These are phyloP conservation scores for Articulospora tetracladia DNA, from an alignment of 495 filamentous ascomycete genomes.

Conservation along the genomic window DNA sequence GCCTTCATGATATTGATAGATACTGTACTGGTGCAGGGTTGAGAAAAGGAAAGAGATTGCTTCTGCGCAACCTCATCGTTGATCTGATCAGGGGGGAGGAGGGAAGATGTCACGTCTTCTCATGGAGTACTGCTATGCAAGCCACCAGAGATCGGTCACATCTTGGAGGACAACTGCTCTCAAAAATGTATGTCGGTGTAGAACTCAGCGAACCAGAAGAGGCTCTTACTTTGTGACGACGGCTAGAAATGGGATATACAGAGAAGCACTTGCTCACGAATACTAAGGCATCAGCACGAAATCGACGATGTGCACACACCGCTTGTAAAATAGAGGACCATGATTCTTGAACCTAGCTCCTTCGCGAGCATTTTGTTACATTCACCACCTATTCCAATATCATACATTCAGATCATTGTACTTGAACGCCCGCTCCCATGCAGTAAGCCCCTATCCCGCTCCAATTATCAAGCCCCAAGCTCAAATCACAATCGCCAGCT, in stretches of 20 bases:
- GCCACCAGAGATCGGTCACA: neutral
- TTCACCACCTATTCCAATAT: neutral
- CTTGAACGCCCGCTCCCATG: neutral
- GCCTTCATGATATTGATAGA: neutral
- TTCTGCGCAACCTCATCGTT: neutral
- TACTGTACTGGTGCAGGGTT: too few species aligned
- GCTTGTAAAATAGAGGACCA: neutral
- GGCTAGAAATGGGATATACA: neutral
- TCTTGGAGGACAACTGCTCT: neutral
- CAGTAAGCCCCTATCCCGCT: neutral
- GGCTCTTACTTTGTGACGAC: neutral
- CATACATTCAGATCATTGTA: neutral
- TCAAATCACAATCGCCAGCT: constrained; percentile 80
- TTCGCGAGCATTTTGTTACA: neutral
- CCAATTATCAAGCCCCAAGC: neutral
- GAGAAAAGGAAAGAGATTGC: neutral
- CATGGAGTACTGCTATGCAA: too few species aligned
- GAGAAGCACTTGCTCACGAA: neutral
- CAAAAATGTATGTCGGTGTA: neutral
- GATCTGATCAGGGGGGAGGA: neutral
- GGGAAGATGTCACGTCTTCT: neutral
- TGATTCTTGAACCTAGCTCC: neutral
- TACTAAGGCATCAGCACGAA: neutral
- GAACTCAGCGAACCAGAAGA: neutral
- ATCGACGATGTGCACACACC: neutral